phyloP scores from a whole-genome alignment of 2,329 filamentous ascomycete genomes.

The Cladosporium sp. region DNA sequence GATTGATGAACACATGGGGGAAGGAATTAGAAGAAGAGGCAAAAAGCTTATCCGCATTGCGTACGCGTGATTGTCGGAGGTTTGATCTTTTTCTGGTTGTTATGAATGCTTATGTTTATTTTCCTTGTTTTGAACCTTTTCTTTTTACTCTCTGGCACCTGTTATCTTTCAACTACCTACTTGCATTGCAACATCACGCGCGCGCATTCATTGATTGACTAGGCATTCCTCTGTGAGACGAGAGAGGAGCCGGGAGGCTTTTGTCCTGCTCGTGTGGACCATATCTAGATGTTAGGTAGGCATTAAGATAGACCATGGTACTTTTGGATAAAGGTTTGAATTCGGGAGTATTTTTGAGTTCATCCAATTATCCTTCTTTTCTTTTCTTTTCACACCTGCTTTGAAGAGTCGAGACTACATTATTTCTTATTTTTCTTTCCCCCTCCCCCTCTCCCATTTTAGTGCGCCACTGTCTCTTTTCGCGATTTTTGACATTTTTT shows the following conservation, averaged over 20 bases:
- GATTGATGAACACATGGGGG: conserved; percentile 1
- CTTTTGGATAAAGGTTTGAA: neutral
- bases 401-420: too few species aligned
- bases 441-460: too few species aligned
- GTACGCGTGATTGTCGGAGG: neutral
- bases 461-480: too few species aligned
- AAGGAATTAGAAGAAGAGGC: neutral
- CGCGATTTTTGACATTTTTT: too few species aligned
- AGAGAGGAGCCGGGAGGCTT: too few species aligned
- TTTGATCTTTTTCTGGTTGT: neutral
- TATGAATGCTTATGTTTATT: conserved; percentile 8
- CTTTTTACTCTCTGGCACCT: neutral
- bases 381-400: too few species aligned
- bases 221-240: too few species aligned
- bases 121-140: neutral
- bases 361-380: neutral
- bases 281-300: neutral
- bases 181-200: neutral
- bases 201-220: neutral
- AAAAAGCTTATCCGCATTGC: neutral
- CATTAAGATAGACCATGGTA: neutral
- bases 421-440: too few species aligned
- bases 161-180: neutral
- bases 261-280: too few species aligned
- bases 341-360: neutral